Base-by-base conservation (phyloP, 495 filamentous ascomycete genomes). In the Xylaria scruposa region DNA sequence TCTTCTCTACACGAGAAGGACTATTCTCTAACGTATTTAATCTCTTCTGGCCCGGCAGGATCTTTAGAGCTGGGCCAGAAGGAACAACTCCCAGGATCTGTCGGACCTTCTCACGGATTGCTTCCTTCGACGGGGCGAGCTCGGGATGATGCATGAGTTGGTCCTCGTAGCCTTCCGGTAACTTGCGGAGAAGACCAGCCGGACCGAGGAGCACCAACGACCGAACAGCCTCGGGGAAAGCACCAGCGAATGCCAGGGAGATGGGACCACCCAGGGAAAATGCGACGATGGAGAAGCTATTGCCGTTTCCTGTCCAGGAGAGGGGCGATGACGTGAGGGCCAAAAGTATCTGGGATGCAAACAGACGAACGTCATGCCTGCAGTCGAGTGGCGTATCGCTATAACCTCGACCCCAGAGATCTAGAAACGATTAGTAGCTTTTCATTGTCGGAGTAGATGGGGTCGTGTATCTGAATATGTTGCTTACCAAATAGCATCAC, bases 181-280 rank as follows among this genome's bases (percentile, higher is more conserved):
- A 42, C 19, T 68, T 61, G 44, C 91, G 86, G 56, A 95, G 83
- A 54, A 95, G 83, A 1, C 94, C 94, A 0, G 89, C 82, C 0
- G 94, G 93, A 2, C 93, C 93, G 51, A 97, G 84, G 46, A 97
- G 87, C 4, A 95, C 84, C 21, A 97, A 77, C 7, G 85, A 85
- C 9, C 84, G 84, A 29, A 97, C 77, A 9, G 93, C 81, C 21
- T 87, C 74, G 0, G 92, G 91, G 75, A 94, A 93, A 70, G 86
- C 83, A 10, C 85, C 84, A 0, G 91, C 90, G 72, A 97, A 96
- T 36, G 89, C 84, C 7, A 89, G 88, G 8, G 88, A 86, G 61
- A 97, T 90, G 46, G 92, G 91, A 60, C 94, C 94, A 36, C 94
- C 94, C 0, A 97, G 85, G 3, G 91, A 94, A 80, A 95, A 97